A percentile compares a stretch with the other conserved stretches of the same genome.
These are phyloP conservation scores for Ustilago shanxiensis DNA, from an alignment of 1,284 basidiomycete species.

Conservation along the genomic window DNA sequence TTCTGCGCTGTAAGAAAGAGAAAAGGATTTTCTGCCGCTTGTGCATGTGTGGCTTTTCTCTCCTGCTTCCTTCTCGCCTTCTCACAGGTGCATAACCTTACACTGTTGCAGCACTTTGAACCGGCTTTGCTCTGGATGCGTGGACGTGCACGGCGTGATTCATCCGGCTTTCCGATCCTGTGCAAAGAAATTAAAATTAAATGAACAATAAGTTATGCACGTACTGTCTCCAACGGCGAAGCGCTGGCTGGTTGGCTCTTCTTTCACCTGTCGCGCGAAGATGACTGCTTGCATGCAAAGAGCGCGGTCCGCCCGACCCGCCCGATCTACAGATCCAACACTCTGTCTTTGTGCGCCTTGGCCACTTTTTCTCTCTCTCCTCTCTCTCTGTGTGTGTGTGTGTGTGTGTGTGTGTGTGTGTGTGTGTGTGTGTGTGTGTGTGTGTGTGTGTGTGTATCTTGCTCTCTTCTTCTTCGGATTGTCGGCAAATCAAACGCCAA, in stretches of 20 bases:
- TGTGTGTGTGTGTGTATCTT: no score
- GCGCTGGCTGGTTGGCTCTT: background rate
- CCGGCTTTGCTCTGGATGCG: background rate
- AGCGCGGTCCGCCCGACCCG: background rate
- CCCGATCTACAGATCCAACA: no score
- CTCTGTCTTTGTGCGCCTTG: slow-evolving; percentile 1
- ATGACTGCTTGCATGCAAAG: background rate
- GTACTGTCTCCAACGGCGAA: background rate
- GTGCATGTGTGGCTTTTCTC: slow-evolving; percentile 19
- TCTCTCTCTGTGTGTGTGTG: background rate
- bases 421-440: no score
- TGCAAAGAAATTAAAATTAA: background rate
- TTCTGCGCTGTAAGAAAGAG: background rate
- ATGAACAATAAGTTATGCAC: no score
- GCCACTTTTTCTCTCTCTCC: slow-evolving; percentile 3
- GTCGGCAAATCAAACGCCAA: no score
- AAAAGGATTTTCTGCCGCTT: background rate
- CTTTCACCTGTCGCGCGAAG: background rate
- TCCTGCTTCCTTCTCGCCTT: background rate
- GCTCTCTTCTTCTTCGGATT: no score
- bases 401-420: no score
- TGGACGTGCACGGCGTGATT: slow-evolving; percentile 2
- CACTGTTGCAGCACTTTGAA: background rate
- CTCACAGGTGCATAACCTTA: no score
- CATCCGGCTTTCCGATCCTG: slow-evolving; percentile 5